Base-by-base conservation (phyloP, 108 stramenopile species). In the Parmales sp. region DNA sequence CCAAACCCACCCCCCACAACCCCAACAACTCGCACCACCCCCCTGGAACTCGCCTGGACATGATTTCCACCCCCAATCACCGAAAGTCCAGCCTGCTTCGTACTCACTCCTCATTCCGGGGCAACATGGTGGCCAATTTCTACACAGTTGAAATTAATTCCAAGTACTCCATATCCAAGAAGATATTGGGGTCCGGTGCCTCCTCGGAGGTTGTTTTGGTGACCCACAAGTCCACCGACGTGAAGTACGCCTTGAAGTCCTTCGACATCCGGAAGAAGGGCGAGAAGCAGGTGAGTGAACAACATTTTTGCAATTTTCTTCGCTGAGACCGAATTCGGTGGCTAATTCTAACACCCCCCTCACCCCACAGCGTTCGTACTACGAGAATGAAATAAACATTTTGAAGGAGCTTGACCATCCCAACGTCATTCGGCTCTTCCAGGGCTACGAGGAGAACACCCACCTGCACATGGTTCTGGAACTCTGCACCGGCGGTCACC, bases 381-480 rank as follows among this genome's bases (percentile, higher is more conserved):
- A 60, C 54, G 3, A 9, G 31, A 60, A 60, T 20, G 54, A 60
- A 16, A 60, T 60, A 19, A 5, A 2, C 4, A 60, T 60, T 3
- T 16, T 60, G 26, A 28, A 34, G 3, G 16, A 28, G 5, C 2
- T 60, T 16, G 54, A 60, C 20, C 54, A 60, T 16, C 54, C 54
- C 28, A 60, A 60, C 20, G 54, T 60, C 13, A 28, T 60, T 4
- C 13, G 54, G 18, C 20, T 60, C 7, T 60, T 60, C 54, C 54
- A 60, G 28, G 26, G 31, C 54, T 60, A 60, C 54, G 54, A 60
- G 28, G 31, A 60, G 31, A 20, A 20, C 3, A 23, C 16, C 3
- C 29, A 60, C 54, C 54, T 66, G 19, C 65, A 65, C 64, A 65
- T 65, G 38, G 64, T 65, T 23, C 18, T 65, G 18, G 38, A 38